Conservation (phyloP, 2,329 filamentous ascomycete species). For the Colletotrichum musae region DNA sequence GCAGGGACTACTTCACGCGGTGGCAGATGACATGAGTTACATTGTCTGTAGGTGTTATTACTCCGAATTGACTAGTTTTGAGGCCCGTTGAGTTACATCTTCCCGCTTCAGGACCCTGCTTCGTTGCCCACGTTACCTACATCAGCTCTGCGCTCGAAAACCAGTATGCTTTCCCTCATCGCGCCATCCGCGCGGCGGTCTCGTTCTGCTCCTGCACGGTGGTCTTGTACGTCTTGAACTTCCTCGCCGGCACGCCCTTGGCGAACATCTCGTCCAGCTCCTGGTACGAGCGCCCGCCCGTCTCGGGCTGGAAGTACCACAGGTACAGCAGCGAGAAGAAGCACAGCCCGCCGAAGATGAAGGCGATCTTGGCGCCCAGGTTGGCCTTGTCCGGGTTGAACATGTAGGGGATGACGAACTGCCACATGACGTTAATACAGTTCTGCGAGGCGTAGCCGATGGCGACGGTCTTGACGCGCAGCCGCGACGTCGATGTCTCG, state of each 20-base stretch:
- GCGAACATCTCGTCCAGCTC: conserved; percentile 48
- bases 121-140: no score
- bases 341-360: conserved; percentile 55
- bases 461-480: conserved; percentile 57
- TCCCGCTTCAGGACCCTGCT: no score
- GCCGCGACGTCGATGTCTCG: conserved; percentile 54
- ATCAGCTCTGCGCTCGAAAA: no score
- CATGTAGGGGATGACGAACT: conserved; percentile 43
- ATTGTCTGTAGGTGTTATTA: no score
- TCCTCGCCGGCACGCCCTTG: conserved; percentile 45
- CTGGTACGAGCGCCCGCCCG: conserved; percentile 45
- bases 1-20: no score
- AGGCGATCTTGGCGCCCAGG: conserved; percentile 56
- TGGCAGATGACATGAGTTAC: no score
- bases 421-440: conserved; percentile 41
- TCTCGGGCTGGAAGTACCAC: conserved; percentile 55
- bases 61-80: no score
- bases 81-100: background rate
- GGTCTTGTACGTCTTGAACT: conserved; percentile 46
- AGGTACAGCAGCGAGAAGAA: conserved; percentile 50
- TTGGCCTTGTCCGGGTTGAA: conserved; percentile 48
- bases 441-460: conserved; percentile 54
- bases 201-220: conserved; percentile 36
- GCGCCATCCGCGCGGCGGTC: background rate
- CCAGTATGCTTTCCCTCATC: background rate